Base-by-base conservation (phyloP, 164 flowering plant species). In the Magnolia kwangsiensis region DNA sequence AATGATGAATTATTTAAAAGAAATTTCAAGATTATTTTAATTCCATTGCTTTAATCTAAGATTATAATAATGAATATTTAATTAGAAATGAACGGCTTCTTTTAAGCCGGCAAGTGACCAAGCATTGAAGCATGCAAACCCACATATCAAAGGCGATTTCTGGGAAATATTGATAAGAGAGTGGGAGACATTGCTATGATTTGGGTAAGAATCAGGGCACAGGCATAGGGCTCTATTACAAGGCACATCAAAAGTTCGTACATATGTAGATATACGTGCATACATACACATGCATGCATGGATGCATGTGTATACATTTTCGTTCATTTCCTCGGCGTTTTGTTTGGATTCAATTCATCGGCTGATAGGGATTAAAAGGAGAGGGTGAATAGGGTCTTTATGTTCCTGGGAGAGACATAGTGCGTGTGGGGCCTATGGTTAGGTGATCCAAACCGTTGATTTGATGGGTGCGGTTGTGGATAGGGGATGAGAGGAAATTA, bases 111-210 rank as follows among this genome's bases (percentile, higher is more conserved):
- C 67, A 64, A 19, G 23, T 19, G 67, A 64, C 67, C 24, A 19
- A 64, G 24, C 23, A 19, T 21, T 64, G 23, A 64, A 64, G 67
- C 67, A 19, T 64, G 67, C 67, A 4, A 18, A 64, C 24, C 24
- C 67, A 64, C 21, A 20, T n/a, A 8, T n/a, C 21, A n/a, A 64
- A 64, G 67, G 24, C 11, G 24, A n/a, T 64, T 64, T 64, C 67
- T n/a, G 50, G 31, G 11, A 64, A 51, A 65, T 27, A 65, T 75
- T 69, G 81, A 73, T 50, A 49, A 16, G 73, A 72, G 78, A 51
- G 75, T 66, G 83, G 85, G 82, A 75, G 82, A 78, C 83, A 83
- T 59, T 69, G 49, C 67, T 71, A 69, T 81, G 79, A 80, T 81
- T 78, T 81, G 83, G 69, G 78, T 76, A 78, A 81, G 78, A 79